Base-by-base conservation (phyloP, 2,329 filamentous ascomycete genomes). In the Bipolaris victoriae region DNA sequence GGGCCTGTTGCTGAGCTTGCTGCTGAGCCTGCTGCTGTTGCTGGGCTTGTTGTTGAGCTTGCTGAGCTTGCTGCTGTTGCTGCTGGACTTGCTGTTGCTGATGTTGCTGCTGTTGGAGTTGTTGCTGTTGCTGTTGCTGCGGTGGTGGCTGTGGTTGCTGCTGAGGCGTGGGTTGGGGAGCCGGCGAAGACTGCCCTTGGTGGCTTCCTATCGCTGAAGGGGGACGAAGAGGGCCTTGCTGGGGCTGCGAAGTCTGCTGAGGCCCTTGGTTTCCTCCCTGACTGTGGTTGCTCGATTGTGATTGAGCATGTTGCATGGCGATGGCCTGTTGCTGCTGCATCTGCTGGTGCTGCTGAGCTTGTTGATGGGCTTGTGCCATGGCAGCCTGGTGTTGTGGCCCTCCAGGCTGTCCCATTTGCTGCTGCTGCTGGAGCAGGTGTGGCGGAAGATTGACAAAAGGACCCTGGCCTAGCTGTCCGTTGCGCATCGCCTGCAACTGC, bases 251-350 rank as follows among this genome's bases (percentile, higher is more conserved):
- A 26, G 70, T 71, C 31, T 68, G 65, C n/a, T 71, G 72, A 7
- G 72, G 73, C 15, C 71, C 75, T 53, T 75, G 77, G 6, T 76
- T 74, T 2, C 75, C 76, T 10, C 75, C 67, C 60, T 81, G 79
- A 31, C 80, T 78, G 49, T 78, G 79, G 55, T 82, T 82, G 58
- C 80, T 82, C 50, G 78, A 76, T 65, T 82, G 80, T 0, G 80
- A 82, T 33, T 77, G 76, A 1, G 74, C 80, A 54, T 82, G 80
- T 59, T 82, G 80, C 80, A 82, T 78, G 2, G 75, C 73, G 52
- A 77, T 74, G 16, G 76, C 70, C 55, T 75, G 72, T 29, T 76
- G 64, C 24, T 76, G 63, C 18, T 66, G 77, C 63, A 78, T 77
- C 52, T 77, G 76, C 33, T 76, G 73, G 24, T 76, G 77, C 50